Base-by-base conservation (phyloP, 805 yeast genomes). In the Metschnikowia koreensis region DNA sequence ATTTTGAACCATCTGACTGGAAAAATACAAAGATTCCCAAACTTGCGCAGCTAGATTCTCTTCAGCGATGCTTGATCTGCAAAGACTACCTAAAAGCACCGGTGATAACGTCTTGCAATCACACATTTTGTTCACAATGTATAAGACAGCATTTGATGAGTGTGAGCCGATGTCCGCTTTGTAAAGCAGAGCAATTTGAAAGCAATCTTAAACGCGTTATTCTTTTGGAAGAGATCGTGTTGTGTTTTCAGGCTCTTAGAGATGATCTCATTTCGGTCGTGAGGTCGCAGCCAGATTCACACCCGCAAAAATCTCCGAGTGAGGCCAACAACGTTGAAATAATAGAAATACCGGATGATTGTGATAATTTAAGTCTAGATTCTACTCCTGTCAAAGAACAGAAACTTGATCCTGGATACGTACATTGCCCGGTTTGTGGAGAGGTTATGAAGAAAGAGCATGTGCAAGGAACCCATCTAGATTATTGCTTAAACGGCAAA, bases 71-170 rank as follows among this genome's bases (percentile, higher is more conserved):
- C 64, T 91, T 87, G 60, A 87, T 92, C 9, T 92, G 98, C 67
- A 89, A 91, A 61, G 97, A 90, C 54, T 81, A 86, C 56, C 74
- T 88, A 49, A 77, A 71, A 33, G 87, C 92, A 0, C 97, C 98
- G 1, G 89, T 89, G 37, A 69, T 87, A 41, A 88, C 97, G 0
- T 79, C 86, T 1, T 92, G 98, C 71, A 86, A 88, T 37, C 97
- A 92, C 66, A 84, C 92, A 0, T 92, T 90, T 66, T 92, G 98
- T 67, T 89, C 96, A 0, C 76, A 84, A 12, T 92, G 98, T 66
- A 87, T 92, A 29, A 75, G 97, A 52, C 81, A 86, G 55, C 82
- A 86, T 56, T 68, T 92, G 38, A 71, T 82, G n/a, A 68, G 67
- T 38, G 81, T 79, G 31, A 77, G 80, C 16, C 71, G 77, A 52